Evolutionary conservation across 202 grass and related monocot genomes (phyloP).

Genomic region (Musa balbisiana): DNA sequence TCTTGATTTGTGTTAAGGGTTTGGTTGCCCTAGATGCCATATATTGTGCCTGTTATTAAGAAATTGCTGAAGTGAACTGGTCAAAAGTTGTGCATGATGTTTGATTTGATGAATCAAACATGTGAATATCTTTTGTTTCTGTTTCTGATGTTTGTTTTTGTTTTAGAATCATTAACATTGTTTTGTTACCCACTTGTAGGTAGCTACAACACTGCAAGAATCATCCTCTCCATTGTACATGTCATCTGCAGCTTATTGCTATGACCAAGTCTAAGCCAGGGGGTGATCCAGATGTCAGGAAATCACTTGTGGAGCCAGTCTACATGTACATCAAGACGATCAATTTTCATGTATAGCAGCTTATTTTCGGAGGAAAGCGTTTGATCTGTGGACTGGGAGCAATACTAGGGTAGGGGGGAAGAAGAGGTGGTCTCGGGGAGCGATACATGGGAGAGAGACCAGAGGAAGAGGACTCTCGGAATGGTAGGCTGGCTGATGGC

Average conservation of each 20-base stretch:
- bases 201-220: constrained; percentile 3
- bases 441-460: too few species aligned
- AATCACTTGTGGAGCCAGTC: neutral
- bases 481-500: too few species aligned
- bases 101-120: too few species aligned
- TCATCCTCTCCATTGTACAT: neutral
- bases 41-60: too few species aligned
- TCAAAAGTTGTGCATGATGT: too few species aligned
- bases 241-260: constrained; percentile 9
- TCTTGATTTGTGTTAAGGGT: too few species aligned
- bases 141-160: neutral
- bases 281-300: neutral
- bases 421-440: neutral
- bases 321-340: neutral
- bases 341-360: neutral
- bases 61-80: too few species aligned
- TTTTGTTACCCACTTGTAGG: neutral
- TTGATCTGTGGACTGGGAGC: neutral
- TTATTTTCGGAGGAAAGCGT: neutral
- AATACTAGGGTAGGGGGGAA: neutral
- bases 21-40: too few species aligned
- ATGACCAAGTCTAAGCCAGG: neutral
- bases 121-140: neutral
- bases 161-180: neutral
- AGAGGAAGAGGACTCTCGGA: neutral